A percentile compares a stretch with the other conserved stretches of the same genome.
Conservation (phyloP, 768 basidiomycete genomes). For the Candolleomyces efflorescens region DNA sequence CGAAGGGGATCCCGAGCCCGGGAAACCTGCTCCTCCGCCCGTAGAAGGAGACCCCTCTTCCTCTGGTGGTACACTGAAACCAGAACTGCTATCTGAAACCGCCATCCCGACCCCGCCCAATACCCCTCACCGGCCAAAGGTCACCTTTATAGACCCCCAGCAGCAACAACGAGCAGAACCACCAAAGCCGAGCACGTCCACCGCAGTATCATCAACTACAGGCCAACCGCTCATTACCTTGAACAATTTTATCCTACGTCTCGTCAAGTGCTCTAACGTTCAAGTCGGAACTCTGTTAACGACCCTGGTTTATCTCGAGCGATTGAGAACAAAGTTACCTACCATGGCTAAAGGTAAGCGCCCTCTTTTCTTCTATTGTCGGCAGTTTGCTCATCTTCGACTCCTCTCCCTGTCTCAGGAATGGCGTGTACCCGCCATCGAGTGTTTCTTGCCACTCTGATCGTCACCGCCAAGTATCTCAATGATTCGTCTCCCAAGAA, state of each 20-base stretch:
- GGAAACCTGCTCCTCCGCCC: background rate
- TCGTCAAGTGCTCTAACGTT: slow-evolving; percentile 81
- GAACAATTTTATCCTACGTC: slow-evolving; percentile 77
- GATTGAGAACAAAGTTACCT: slow-evolving; percentile 77
- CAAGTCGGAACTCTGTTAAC: slow-evolving; percentile 88
- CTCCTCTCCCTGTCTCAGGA: slow-evolving; percentile 33
- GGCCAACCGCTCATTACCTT: slow-evolving; percentile 48
- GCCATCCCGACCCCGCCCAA: slow-evolving; percentile 53
- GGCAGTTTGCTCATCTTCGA: background rate
- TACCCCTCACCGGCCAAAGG: slow-evolving; percentile 7
- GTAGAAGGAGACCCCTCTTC: background rate
- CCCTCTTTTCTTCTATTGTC: slow-evolving; percentile 2
- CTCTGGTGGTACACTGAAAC: slow-evolving; percentile 8
- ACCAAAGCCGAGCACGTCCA: background rate
- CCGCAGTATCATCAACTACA: slow-evolving; percentile 4
- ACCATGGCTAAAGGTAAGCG: slow-evolving; percentile 77
- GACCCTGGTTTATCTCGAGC: slow-evolving; percentile 88
- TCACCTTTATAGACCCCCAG: slow-evolving; percentile 16
- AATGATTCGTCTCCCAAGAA: slow-evolving; percentile 98
- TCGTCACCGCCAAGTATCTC: slow-evolving; percentile 94
- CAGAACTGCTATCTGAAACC: slow-evolving; percentile 51
- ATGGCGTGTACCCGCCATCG: slow-evolving; percentile 93
- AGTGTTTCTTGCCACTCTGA: slow-evolving; percentile 93
- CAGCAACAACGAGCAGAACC: background rate
- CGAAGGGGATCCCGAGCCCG: slow-evolving; percentile 40